Conservation (phyloP, 202 grass and related monocot genomes). For the Setaria italica region DNA sequence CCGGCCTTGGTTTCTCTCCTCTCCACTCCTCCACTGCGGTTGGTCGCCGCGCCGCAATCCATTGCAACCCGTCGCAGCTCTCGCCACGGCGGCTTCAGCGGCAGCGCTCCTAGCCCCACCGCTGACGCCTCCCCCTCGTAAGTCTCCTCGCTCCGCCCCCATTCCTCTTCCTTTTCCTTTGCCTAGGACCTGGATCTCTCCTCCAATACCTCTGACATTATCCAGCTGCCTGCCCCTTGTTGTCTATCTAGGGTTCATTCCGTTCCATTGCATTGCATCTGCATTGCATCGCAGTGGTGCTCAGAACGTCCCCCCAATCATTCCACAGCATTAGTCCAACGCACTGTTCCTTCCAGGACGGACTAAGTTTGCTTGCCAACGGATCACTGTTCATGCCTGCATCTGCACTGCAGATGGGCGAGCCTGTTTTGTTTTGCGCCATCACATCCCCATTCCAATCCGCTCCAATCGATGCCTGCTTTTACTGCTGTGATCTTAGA, state of each 20-base stretch:
- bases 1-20: neutral
- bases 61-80: neutral
- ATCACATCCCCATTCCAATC: neutral
- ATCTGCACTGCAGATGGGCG: neutral
- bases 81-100: neutral
- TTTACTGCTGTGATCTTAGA: neutral
- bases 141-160: neutral
- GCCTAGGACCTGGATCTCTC: neutral
- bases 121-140: neutral
- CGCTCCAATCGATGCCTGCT: neutral
- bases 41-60: neutral
- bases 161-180: neutral
- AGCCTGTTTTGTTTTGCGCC: neutral
- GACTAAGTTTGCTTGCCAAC: neutral
- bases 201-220: neutral
- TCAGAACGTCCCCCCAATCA: neutral
- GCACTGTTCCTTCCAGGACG: neutral
- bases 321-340: neutral
- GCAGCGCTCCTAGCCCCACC: neutral
- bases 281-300: neutral
- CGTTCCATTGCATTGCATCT: neutral
- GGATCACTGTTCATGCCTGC: slow-evolving; percentile 8
- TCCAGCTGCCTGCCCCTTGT: neutral
- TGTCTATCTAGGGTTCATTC: neutral
- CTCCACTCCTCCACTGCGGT: neutral